Evolutionary conservation across 768 basidiomycete genomes (phyloP), one percentile per base, ranked within the genome.

Genomic region (Leccinum olivaceopallidum): DNA sequence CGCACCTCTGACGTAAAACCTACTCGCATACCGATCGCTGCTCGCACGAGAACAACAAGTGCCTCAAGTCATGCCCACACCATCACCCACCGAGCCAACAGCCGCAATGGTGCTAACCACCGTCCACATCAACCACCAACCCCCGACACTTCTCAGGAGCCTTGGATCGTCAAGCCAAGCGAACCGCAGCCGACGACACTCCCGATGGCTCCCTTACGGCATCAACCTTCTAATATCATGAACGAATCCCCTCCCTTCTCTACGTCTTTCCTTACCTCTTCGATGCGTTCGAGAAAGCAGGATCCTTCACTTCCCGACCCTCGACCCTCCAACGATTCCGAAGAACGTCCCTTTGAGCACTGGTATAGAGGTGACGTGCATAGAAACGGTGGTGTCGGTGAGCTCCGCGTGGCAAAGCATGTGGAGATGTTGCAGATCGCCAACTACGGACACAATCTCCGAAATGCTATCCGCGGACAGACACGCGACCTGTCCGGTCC

Each of bases 341-440:
- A 91, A 62, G 92, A 94, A 69, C 83, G 83, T 14, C 91, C 91
- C 0, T 94, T 88, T 61, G 90, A 94, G 67, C 92, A 94, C 67
- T 94, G 92, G 92, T 94, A 94, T 69, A 86, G 92, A 53, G 92
- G 92, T 2, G 92, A 94, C 65, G 83, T 91, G 5, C 87, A 91
- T 13, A 81, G 92, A 53, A 94, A 94, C 68, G 92, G 92, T 26
- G 92, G 92, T n/a, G 90, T 94, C 12, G 92, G 92, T 53, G 92
- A 94, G 72, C 76, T 92, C 57, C 82, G 87, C 22, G 85, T 93
- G 2, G 92, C 84, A 3, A 80, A 82, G 66, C 81, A 87, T 59
- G 80, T 87, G 72, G 92, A 94, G 73, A 94, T 94, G 92, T 71
- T 94, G 57, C 90, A 93, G 67, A 93, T 93, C 60, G 91, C 91